Base-by-base conservation (phyloP, 306 rosid species). In the Vachellia collinsii region DNA sequence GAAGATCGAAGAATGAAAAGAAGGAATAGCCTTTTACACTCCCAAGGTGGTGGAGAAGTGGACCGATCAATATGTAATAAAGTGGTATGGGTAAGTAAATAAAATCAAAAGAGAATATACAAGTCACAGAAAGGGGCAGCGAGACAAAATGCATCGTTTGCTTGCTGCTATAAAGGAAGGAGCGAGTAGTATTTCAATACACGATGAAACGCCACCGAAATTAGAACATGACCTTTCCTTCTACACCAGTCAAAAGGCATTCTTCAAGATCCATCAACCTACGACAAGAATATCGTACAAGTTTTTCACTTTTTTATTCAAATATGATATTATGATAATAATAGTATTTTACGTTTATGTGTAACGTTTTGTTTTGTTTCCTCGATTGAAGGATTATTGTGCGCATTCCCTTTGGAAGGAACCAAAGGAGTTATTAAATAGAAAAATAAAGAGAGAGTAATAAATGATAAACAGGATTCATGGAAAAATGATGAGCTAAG, bases 41-140 rank as follows among this genome's bases (percentile, higher is more conserved):
- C 71, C 84, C 72, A 80, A 43, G 76, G 80, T 54, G 70, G 81
- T 84, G 85, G 83, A 47, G 66, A 54, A 17, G 76, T 75, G 70
- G 73, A 42, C 77, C 73, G 41, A 56, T 9, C 73, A 29, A 56
- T 9, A 0, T 4, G 12, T 20, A 11, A 22, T 58, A n/a, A 22
- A 20, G 64, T 58, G 12, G 29, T 2, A 58, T 5, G 13, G 8
- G 34, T 8, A 58, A 3, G 34, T 7, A 54, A 54, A 54, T 17
- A 17, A 17, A 44, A 13, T 34, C 53, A 39, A 50, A 69, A 77
- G 39, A 22, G 74, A 58, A 76, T 80, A 29, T 29, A 29, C 1
- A 29, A 29, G 34, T 29, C 34, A 29, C 7, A 77, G 20, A 73
- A 16, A 70, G 19, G 14, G 11, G 5, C n/a, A 73, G 77, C 62